Base-by-base conservation (phyloP, 352 stramenopile species). In the Globisporangium cylindrosporum region DNA sequence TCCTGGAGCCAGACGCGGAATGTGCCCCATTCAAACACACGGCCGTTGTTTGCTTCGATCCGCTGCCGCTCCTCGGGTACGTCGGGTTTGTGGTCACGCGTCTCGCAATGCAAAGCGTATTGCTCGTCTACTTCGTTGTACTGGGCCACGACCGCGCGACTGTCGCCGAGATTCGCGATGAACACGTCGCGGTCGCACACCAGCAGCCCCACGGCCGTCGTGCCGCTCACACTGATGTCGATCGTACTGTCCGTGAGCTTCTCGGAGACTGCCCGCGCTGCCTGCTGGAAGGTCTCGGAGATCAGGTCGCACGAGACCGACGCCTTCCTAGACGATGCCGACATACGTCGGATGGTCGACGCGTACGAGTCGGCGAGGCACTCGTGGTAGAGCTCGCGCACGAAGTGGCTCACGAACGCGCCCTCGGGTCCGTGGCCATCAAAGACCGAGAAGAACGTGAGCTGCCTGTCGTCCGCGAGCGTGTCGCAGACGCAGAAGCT, bases 1-100 rank as follows among this genome's bases (percentile, higher is more conserved):
- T 96, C 86, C 66, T 93, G 77, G 18, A 96, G 77, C 89, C 89
- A 96, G 14, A 95, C 89, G 22, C 89, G 84, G 63, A 73, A 89
- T 20, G 79, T 84, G 5, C 82, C 89, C 81, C 79, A 94, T 65
- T 91, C 87, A 59, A 94, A 94, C 1, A 96, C 88, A 20, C 89
- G 88, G 34, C 89, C 89, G 57, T 92, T 89, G 34, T 74, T 81
- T 3, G 66, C 71, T 51, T 92, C 73, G 49, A 96, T 95, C 3
- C 89, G 86, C 24, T 79, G 70, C 8, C 80, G 71, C 68, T 96
- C 88, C 15, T 88, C 80, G 0, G 78, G 73, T 1, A 84, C 62
- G 38, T 95, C 83, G 1, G 89, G 89, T 48, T 96, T 96, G 71
- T 96, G 88, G 68, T 96, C 88, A 9, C 75, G 73, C 15, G 88